A percentile compares a stretch with the other conserved stretches of the same genome.
phyloP scores from a whole-genome alignment of 371 early-diverging fungal species.

The Mucor indicus region DNA sequence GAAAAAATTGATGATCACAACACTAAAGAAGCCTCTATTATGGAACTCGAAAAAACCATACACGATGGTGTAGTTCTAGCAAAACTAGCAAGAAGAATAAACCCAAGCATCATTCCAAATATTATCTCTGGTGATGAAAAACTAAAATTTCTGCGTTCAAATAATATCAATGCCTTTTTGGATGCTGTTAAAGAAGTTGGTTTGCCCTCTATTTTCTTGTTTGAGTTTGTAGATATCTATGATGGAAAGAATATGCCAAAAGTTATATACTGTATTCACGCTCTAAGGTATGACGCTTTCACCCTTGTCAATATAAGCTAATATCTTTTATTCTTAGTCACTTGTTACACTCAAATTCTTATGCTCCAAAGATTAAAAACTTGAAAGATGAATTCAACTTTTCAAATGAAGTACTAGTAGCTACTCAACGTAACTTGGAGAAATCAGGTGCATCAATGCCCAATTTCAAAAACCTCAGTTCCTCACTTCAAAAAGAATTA shows the following conservation, averaged over 20 bases:
- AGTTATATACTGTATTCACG: conserved; percentile 99
- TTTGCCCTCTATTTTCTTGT: conserved; percentile 92
- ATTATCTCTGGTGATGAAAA: conserved; percentile 73
- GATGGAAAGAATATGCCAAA: conserved; percentile 99
- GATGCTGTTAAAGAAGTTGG: conserved; percentile 77
- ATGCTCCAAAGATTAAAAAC: conserved; percentile 91
- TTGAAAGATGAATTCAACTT: conserved; percentile 89
- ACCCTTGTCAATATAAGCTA: not conserved
- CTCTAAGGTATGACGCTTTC: conserved; percentile 70
- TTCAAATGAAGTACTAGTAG: conserved; percentile 82
- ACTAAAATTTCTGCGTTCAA: conserved; percentile 95
- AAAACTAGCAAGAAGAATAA: conserved; percentile 84
- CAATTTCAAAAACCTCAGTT: conserved; percentile 74
- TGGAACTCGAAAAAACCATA: conserved; percentile 85
- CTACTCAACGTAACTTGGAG: conserved; percentile 84
- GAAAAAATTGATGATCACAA: conserved; percentile 67
- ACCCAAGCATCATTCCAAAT: conserved; percentile 74
- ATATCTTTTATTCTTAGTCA: conserved; percentile 57
- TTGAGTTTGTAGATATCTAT: conserved; percentile 98
- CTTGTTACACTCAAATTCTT: conserved; percentile 77
- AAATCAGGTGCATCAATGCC: conserved; percentile 79
- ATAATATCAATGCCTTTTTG: conserved; percentile 98
- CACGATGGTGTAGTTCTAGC: conserved; percentile 96
- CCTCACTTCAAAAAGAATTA: conserved; percentile 72
- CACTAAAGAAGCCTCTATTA: conserved; percentile 50